phyloP scores from a whole-genome alignment of 257 asterid species.

The Avicennia marina region DNA sequence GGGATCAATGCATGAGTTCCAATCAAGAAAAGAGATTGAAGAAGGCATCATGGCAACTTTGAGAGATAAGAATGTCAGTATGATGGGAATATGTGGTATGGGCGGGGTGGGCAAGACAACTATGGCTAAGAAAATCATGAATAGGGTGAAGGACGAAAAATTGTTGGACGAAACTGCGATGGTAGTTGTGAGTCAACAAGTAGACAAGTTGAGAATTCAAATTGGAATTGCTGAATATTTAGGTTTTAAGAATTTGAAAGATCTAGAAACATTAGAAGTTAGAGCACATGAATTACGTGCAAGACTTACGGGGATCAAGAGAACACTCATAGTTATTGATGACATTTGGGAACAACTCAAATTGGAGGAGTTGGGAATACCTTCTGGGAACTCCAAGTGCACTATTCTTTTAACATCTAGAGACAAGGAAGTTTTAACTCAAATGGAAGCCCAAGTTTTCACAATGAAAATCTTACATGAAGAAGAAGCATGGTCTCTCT shows the following conservation, averaged over 20 bases:
- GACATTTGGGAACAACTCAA: slow-evolving; percentile 23
- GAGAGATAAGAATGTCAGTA: background rate
- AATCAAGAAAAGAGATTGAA: background rate
- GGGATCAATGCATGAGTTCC: background rate
- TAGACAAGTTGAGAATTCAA: background rate
- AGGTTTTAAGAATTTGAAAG: background rate
- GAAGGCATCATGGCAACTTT: background rate
- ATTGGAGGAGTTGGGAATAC: slow-evolving; percentile 10
- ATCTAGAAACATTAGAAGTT: background rate
- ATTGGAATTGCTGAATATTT: background rate
- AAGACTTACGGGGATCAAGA: background rate
- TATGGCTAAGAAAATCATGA: background rate
- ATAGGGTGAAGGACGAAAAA: background rate
- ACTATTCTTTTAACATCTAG: slow-evolving; percentile 17
- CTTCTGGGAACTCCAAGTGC: slow-evolving; percentile 2
- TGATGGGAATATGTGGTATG: slow-evolving; percentile 6
- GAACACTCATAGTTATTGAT: slow-evolving; percentile 22
- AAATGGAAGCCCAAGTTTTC: slow-evolving; percentile 7
- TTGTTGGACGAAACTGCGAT: slow-evolving; percentile 8
- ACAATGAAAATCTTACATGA: slow-evolving; percentile 11
- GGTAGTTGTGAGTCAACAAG: background rate
- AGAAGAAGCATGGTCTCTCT: slow-evolving; percentile 28
- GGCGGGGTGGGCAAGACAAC: slow-evolving; percentile 1
- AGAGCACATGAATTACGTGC: background rate
- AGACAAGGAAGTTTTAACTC: background rate